Percentiles rank a stretch among this genome's conserved stretches.
Conservation (phyloP, 768 basidiomycete species). For the Pleurotus citrinopileatus region DNA sequence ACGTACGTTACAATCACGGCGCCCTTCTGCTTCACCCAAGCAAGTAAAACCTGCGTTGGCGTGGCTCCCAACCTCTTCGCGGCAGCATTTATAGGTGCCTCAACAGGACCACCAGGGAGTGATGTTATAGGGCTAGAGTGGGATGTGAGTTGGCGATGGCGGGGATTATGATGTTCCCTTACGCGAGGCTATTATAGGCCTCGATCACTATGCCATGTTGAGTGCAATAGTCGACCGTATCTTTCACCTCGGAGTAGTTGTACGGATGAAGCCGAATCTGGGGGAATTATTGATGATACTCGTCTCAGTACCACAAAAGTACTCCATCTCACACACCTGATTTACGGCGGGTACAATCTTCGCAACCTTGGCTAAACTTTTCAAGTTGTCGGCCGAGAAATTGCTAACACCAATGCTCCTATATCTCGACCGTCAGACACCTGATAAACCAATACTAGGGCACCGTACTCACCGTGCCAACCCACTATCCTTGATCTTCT, state of each 20-base stretch:
- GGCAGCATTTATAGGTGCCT: constrained; percentile 47
- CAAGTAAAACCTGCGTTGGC: constrained; percentile 63
- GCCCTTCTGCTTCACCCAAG: constrained; percentile 69
- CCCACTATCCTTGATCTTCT: constrained; percentile 39
- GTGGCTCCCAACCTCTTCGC: constrained; percentile 54
- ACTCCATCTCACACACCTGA: constrained; percentile 41
- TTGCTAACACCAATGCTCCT: constrained; percentile 79
- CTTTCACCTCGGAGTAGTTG: constrained; percentile 45
- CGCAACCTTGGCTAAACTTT: constrained; percentile 47
- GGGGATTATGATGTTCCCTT: constrained; percentile 10
- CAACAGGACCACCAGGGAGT: constrained; percentile 55
- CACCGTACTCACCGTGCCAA: constrained; percentile 35
- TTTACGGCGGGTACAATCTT: constrained; percentile 65
- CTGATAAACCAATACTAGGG: constrained; percentile 9
- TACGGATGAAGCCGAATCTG: constrained; percentile 59
- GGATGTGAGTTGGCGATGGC: background rate
- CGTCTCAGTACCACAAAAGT: too few species aligned
- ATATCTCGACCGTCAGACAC: background rate
- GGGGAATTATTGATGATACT: background rate
- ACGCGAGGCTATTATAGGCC: constrained; percentile 56
- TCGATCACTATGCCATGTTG: constrained; percentile 52
- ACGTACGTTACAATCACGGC: constrained; percentile 65
- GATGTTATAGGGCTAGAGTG: constrained; percentile 51
- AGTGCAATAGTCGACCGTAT: constrained; percentile 44
- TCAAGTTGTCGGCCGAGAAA: constrained; percentile 50